phyloP scores from a whole-genome alignment of 805 yeast genomes.

The Dipodascopsis uninucleata region DNA sequence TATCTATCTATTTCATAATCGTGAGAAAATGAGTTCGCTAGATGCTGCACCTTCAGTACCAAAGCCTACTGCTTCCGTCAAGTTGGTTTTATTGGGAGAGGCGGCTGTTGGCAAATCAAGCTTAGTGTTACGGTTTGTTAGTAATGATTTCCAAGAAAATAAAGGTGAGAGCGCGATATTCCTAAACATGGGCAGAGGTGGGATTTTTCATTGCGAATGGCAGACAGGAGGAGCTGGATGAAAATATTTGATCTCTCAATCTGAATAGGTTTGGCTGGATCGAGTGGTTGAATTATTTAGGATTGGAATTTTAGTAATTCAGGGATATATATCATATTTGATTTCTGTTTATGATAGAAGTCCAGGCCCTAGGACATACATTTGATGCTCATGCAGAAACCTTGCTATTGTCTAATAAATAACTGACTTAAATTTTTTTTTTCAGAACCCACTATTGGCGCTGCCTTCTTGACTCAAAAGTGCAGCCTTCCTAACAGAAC shows the following conservation, averaged over 20 bases:
- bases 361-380: too few relatives aligned
- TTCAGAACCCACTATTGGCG: conserved; percentile 94
- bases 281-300: too few relatives aligned
- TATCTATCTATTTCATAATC: too few relatives aligned
- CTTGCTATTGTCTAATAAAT: too few relatives aligned
- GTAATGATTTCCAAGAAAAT: conserved; percentile 93
- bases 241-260: too few relatives aligned
- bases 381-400: too few relatives aligned
- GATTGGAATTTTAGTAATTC: too few relatives aligned
- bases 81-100: conserved; percentile 88
- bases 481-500: conserved; percentile 82
- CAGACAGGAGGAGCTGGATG: conserved; percentile 11
- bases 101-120: conserved; percentile 98
- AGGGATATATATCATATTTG: too few relatives aligned
- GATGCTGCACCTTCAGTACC: conserved; percentile 28
- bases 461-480: conserved; percentile 92
- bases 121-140: conserved; percentile 84
- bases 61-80: conserved; percentile 66
- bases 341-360: too few relatives aligned
- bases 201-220: neutral
- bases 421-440: too few relatives aligned
- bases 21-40: conserved; percentile 24
- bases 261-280: too few relatives aligned
- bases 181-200: neutral
- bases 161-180: conserved; percentile 43